These are phyloP conservation scores for Neonothopanus nambi DNA, from an alignment of 1,284 basidiomycete genomes.

Conservation along the genomic window DNA sequence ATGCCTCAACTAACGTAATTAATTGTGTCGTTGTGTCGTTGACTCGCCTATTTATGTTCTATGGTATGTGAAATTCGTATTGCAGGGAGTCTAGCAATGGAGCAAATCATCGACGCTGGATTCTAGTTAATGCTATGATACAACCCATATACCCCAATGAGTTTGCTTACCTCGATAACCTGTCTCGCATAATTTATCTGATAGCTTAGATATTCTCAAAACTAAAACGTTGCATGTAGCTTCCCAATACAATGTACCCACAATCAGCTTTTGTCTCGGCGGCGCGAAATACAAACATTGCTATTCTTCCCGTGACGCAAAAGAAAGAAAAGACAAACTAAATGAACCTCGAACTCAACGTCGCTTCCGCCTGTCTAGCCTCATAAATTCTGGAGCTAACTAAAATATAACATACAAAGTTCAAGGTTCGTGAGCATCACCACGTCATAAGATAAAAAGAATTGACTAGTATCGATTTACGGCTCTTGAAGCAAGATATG, in stretches of 20 bases:
- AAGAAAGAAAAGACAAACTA: slow-evolving; percentile 15
- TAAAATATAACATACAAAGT: slow-evolving; percentile 27
- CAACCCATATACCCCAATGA: slow-evolving; percentile 1
- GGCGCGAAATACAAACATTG: not conserved
- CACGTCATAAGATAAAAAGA: slow-evolving; percentile 14
- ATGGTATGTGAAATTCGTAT: too few relatives aligned
- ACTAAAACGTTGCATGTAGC: too few relatives aligned
- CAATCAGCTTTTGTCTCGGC: too few relatives aligned
- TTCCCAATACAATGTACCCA: not conserved
- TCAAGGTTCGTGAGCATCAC: too few relatives aligned
- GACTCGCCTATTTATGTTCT: not conserved
- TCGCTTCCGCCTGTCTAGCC: slow-evolving; percentile 45
- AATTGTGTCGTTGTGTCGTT: not conserved
- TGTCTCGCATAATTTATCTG: not conserved
- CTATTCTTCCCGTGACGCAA: too few relatives aligned
- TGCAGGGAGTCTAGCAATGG: too few relatives aligned
- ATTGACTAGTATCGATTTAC: slow-evolving; percentile 31
- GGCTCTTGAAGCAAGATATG: slow-evolving; percentile 48
- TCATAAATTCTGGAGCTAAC: slow-evolving; percentile 49
- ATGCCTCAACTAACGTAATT: too few relatives aligned
- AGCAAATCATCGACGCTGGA: too few relatives aligned
- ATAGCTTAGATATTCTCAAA: not conserved
- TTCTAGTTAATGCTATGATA: too few relatives aligned
- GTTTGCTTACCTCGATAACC: slow-evolving; percentile 3
- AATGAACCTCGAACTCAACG: slow-evolving; percentile 52